Base-by-base conservation (phyloP, 1,284 basidiomycete species). In the Heimioporus retisporus region DNA sequence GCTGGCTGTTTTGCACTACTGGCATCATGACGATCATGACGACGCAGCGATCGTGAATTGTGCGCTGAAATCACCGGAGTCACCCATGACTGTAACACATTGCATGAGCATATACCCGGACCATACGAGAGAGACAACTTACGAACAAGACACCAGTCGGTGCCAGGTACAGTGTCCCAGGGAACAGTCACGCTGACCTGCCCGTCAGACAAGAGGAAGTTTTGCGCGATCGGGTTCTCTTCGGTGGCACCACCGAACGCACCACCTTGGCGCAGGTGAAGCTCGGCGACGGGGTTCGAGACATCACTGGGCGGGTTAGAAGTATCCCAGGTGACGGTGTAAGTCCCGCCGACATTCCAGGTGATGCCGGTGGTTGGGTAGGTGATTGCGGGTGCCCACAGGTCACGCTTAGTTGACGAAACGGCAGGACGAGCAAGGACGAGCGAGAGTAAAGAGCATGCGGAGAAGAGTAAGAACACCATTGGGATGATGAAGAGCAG, bases 281-380 rank as follows among this genome's bases (percentile, higher is more conserved):
- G 76, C 62, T 51, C 35, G 21, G 86, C 86, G 16, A 66, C 50
- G 40, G 75, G 70, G 75, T 88, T 88, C 19, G 86, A 87, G 71
- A 88, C 82, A 21, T 86, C 68, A 6, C 54, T 53, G 13, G 87
- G 87, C 14, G 80, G 65, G 53, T 76, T 69, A 8, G 82, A 77
- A 4, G 75, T 79, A 66, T 87, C 72, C 86, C 88, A 89, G 53
- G 81, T 82, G 61, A 89, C 84, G 56, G 73, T 80, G 69, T 81
- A 81, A 16, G 69, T 79, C 60, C 74, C 35, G 7, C 87, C 86
- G 50, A 81, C 75, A 28, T 68, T 61, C 86, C 87, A 88, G 51
- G 81, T 66, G 16, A 81, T 80, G 55, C 69, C 76, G 14, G 66
- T 66, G 31, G 66, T 65, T 2, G 87, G 88, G 53, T 71, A 79